A percentile compares a stretch with the other conserved stretches of the same genome.
Conservation (phyloP, 352 stramenopile genomes). For the Blastocystis sp. region DNA sequence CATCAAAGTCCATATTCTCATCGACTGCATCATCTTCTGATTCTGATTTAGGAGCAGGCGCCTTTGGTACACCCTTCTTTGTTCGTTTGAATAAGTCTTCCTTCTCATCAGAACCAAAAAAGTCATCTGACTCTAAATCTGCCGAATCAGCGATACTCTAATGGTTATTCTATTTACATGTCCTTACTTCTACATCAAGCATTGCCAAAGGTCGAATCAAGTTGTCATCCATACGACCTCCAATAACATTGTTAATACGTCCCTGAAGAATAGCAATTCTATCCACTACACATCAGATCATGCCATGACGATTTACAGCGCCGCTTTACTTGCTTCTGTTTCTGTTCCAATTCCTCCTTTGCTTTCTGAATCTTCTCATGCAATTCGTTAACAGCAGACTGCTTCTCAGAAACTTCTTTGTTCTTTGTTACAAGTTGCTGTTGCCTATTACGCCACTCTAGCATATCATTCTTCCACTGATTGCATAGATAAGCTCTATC, state of each 20-base stretch:
- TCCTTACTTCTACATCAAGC: background rate
- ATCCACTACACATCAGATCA: background rate
- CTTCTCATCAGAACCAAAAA: background rate
- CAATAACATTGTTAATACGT: constrained; percentile 26
- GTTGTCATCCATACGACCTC: background rate
- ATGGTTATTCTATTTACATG: background rate
- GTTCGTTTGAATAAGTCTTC: background rate
- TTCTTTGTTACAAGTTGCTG: constrained; percentile 22
- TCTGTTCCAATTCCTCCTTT: constrained; percentile 57
- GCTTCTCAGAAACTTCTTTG: constrained; percentile 30
- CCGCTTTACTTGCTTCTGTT: constrained; percentile 57
- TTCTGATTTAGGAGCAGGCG: background rate
- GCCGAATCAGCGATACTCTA: too few relatives aligned
- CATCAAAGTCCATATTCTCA: constrained; percentile 21
- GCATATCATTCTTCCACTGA: constrained; percentile 5
- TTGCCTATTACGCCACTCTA: constrained; percentile 2
- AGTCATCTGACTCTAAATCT: background rate
- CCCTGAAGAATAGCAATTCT: constrained; percentile 21
- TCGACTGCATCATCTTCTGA: background rate
- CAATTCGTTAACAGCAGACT: background rate
- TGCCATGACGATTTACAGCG: background rate
- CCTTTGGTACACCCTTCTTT: background rate
- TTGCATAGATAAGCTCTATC: constrained; percentile 17
- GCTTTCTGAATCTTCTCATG: constrained; percentile 43
- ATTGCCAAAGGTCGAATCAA: background rate